These are phyloP conservation scores for Venturia pyrina DNA, from an alignment of 2,329 filamentous ascomycete genomes.

Conservation along the genomic window DNA sequence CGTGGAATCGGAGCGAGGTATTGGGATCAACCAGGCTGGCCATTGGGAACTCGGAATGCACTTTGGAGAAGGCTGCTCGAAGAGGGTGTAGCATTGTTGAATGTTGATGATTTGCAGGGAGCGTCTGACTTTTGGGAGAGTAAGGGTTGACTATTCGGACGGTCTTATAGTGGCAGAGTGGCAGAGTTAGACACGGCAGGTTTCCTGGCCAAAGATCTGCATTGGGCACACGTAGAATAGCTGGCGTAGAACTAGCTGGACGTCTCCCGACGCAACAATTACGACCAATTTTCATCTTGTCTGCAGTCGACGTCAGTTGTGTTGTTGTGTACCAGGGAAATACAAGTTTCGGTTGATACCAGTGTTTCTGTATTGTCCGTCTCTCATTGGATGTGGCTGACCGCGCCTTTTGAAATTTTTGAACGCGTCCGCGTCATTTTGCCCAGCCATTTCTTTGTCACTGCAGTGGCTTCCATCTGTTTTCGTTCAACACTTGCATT, in stretches of 20 bases:
- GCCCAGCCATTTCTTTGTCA: neutral
- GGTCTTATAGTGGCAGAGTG: too few species aligned
- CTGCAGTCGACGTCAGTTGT: neutral
- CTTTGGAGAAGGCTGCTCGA: constrained; percentile 48
- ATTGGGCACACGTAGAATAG: neutral
- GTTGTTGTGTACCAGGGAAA: neutral
- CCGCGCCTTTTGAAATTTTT: neutral
- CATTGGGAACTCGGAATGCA: constrained; percentile 46
- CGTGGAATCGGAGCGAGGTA: constrained; percentile 52
- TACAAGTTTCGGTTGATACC: neutral
- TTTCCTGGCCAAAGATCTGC: neutral
- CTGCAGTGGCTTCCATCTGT: neutral
- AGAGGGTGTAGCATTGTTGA: constrained; percentile 51
- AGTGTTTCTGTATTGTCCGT: neutral
- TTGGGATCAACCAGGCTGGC: constrained; percentile 53
- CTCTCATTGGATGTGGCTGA: neutral
- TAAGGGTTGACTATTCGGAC: neutral
- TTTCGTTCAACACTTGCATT: neutral
- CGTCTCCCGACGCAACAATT: neutral
- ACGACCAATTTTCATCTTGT: neutral
- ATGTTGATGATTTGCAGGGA: constrained; percentile 52
- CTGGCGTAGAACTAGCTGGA: neutral
- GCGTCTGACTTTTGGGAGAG: constrained; percentile 28
- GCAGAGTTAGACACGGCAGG: too few species aligned
- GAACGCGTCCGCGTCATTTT: neutral